A percentile compares a stretch with the other conserved stretches of the same genome.
Evolutionary conservation across 441 rosid species (phyloP).

Genomic region (Sinapis alba): DNA sequence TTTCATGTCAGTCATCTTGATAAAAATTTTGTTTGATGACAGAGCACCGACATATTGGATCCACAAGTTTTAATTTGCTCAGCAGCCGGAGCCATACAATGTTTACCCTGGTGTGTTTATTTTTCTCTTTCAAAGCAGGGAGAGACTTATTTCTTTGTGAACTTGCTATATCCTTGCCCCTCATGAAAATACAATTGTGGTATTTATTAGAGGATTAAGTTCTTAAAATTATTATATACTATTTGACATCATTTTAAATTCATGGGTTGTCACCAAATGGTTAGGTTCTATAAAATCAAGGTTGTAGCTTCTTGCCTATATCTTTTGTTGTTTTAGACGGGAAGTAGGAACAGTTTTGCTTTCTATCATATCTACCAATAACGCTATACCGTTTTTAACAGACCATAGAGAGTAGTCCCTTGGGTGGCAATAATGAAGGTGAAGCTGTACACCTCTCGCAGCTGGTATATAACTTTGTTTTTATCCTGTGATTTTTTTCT

Average conservation of each 20-base stretch:
- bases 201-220: neutral
- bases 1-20: slow-evolving; percentile 28
- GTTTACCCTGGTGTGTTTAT: slow-evolving; percentile 77
- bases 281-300: slow-evolving; percentile 1
- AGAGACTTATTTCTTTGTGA: slow-evolving; percentile 8
- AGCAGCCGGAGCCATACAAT: slow-evolving; percentile 99
- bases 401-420: slow-evolving; percentile 95
- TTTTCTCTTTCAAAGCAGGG: slow-evolving; percentile 3
- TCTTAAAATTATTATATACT: neutral
- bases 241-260: neutral
- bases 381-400: slow-evolving; percentile 36
- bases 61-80: slow-evolving; percentile 92
- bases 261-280: neutral
- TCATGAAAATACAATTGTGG: neutral
- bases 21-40: slow-evolving; percentile 39
- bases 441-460: slow-evolving; percentile 95
- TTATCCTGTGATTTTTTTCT: slow-evolving; percentile 19
- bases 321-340: neutral
- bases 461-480: slow-evolving; percentile 65
- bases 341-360: neutral
- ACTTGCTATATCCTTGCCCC: slow-evolving; percentile 10
- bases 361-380: slow-evolving; percentile 13
- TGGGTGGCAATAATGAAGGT: slow-evolving; percentile 71
- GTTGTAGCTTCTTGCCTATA: neutral
- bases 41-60: slow-evolving; percentile 99